A percentile compares a stretch with the other conserved stretches of the same genome.
These are phyloP conservation scores for Phaeotremella skinneri DNA, from an alignment of 768 basidiomycete genomes.

Conservation along the genomic window DNA sequence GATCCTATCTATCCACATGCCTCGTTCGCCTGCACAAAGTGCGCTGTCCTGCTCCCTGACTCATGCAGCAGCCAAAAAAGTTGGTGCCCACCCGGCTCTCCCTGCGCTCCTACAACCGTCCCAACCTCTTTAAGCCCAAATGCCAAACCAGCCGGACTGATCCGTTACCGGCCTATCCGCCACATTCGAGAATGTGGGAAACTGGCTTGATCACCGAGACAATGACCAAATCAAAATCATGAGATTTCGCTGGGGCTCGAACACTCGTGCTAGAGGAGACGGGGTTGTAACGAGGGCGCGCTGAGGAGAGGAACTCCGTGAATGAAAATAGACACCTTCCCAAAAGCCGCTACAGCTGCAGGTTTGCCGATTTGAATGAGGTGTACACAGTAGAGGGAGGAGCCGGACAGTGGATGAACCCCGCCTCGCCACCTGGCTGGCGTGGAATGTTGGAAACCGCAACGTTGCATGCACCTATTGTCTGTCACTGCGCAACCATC, in stretches of 20 bases:
- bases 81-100: constrained; percentile 46
- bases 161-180: constrained; percentile 49
- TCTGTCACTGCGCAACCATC: not conserved
- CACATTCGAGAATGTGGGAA: constrained; percentile 16
- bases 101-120: constrained; percentile 45
- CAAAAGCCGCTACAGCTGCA: constrained; percentile 44
- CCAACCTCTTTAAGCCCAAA: constrained; percentile 44
- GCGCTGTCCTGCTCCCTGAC: not conserved
- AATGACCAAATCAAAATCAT: constrained; percentile 25
- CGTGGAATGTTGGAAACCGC: not conserved
- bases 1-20: not conserved
- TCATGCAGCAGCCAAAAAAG: constrained; percentile 33
- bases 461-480: not conserved
- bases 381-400: not conserved
- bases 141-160: constrained; percentile 45
- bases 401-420: not conserved
- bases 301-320: constrained; percentile 44
- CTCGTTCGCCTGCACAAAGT: not conserved
- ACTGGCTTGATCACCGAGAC: constrained; percentile 47
- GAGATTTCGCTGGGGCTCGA: constrained; percentile 45
- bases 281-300: constrained; percentile 36
- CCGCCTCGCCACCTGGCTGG: not conserved
- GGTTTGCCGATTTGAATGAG: not conserved
- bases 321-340: constrained; percentile 41
- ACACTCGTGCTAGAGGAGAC: constrained; percentile 49